These are phyloP conservation scores for Aureobasidium sp. DNA, from an alignment of 2,329 filamentous ascomycete species.

Conservation along the genomic window DNA sequence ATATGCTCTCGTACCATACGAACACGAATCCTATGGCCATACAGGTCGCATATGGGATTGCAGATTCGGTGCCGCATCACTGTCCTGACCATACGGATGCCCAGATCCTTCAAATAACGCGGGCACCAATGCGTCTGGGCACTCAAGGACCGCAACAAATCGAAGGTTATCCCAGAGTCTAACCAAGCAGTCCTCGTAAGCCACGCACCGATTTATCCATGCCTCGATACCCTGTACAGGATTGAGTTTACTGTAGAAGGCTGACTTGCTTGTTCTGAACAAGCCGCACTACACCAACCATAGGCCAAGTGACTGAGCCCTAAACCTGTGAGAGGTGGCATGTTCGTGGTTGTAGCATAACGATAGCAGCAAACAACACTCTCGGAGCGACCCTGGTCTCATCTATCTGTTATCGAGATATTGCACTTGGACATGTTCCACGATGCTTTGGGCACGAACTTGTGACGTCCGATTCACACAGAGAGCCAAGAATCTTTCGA, in stretches of 20 bases:
- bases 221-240: background rate
- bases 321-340: background rate
- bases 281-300: background rate
- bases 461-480: background rate
- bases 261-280: background rate
- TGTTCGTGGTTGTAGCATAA: background rate
- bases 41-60: background rate
- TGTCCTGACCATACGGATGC: background rate
- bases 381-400: background rate
- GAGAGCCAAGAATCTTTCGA: background rate
- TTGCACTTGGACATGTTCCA: background rate
- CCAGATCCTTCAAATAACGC: background rate
- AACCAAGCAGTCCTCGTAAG: background rate
- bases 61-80: background rate
- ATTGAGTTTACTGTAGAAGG: background rate
- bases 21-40: background rate
- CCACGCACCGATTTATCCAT: background rate
- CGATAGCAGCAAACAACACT: background rate
- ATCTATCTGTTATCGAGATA: background rate
- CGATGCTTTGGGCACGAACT: background rate
- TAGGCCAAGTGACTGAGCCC: background rate
- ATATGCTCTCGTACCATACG: background rate
- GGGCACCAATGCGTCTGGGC: background rate
- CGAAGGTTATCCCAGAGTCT: background rate
- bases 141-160: background rate